These are phyloP conservation scores for Pythium biforme DNA, from an alignment of 352 stramenopile species.

Conservation along the genomic window DNA sequence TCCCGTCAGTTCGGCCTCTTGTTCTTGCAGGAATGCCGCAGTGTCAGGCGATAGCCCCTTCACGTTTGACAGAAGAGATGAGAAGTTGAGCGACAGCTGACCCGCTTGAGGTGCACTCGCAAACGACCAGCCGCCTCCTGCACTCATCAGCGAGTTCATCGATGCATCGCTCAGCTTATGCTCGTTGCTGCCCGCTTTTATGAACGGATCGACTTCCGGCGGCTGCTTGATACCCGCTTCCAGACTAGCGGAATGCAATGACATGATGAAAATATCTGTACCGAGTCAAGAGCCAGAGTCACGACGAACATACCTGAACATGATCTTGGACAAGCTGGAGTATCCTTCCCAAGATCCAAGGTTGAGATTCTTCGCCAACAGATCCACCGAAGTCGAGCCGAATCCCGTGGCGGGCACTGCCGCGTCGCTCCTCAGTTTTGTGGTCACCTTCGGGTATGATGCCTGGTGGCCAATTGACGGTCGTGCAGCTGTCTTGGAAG, in stretches of 20 bases:
- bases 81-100: slow-evolving; percentile 42
- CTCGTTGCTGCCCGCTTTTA: slow-evolving; percentile 12
- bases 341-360: slow-evolving; percentile 69
- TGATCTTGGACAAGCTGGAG: slow-evolving; percentile 66
- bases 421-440: neutral
- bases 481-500: neutral
- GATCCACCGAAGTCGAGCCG: slow-evolving; percentile 28
- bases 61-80: slow-evolving; percentile 47
- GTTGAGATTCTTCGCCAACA: slow-evolving; percentile 42
- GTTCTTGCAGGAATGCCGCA: slow-evolving; percentile 54
- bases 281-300: neutral
- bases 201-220: neutral
- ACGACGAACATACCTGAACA: slow-evolving; percentile 49
- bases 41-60: slow-evolving; percentile 49
- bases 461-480: slow-evolving; percentile 4
- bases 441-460: neutral
- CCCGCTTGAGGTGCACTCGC: slow-evolving; percentile 10
- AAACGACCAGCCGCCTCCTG: slow-evolving; percentile 15
- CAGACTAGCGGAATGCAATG: slow-evolving; percentile 17
- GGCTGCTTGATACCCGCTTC: slow-evolving; percentile 28
- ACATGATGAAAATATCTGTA: neutral
- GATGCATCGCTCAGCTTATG: slow-evolving; percentile 22
- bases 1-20: slow-evolving; percentile 51
- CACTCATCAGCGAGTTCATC: slow-evolving; percentile 27
- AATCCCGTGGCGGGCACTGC: slow-evolving; percentile 9